Evolutionary conservation across 2,329 filamentous ascomycete species (phyloP), one percentile per base, ranked within the genome.

Genomic region (Escovopsis weberi): DNA sequence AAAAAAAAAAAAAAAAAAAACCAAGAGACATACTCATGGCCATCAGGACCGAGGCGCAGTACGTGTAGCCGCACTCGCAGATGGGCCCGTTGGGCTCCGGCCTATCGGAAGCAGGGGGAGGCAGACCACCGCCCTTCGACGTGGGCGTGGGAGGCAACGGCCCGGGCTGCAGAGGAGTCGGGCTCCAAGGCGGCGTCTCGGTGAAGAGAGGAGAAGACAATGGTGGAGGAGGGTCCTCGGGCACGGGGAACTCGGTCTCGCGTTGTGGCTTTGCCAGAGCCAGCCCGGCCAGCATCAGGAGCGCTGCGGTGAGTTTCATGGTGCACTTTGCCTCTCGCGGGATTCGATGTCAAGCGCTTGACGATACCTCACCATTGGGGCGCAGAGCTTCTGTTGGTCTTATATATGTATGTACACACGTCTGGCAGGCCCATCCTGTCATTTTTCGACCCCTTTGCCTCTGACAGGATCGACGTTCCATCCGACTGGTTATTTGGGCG

Each of bases 41-140:
- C 52, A 59, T 55, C 18, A 65, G 52, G 11, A 65, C 62, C 2
- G 58, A 54, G 9, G 61, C 60, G 45, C 62, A 65, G 44, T 65
- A 65, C 3, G 62, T 65, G 42, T 64, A 65, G 43, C 62, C 62
- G 46, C 62, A 65, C 45, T 64, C 58, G 48, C 62, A 65, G 41
- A 58, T 57, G 12, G 62, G 49, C 2, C 55, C 60, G 8, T 51
- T 45, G n/a, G 54, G 53, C 4, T 41, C 44, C 8, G 43, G 51
- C 28, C 28, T 9, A 2, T 51, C 49, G 3, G 45, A 49, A 12
- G 49, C 46, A 1, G 50, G 44, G 26, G 41, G 47, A 19, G 50
- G 47, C 19, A 33, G 36, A 23, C 37, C 19, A 19, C 10, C 12
- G 15, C 33, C 33, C 39, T 37, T 46, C 28, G 42, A 39, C n/a